phyloP scores from a whole-genome alignment of 2,329 filamentous ascomycete genomes.

The Teratosphaeria nubilosa region DNA sequence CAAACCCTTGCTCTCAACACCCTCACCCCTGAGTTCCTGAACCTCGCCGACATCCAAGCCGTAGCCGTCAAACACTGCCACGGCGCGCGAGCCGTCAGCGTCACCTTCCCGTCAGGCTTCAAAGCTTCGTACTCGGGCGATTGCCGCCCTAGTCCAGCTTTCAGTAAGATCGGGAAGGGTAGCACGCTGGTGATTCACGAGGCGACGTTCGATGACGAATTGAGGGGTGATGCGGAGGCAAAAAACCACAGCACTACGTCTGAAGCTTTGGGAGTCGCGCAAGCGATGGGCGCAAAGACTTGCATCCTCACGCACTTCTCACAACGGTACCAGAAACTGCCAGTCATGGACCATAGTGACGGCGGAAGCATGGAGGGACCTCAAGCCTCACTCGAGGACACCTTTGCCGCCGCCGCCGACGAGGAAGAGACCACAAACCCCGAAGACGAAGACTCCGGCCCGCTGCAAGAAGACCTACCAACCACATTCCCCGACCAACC shows the following conservation, averaged over 20 bases:
- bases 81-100: conserved; percentile 62
- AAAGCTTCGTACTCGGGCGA: conserved; percentile 91
- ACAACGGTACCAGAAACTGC: conserved; percentile 78
- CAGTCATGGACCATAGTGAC: conserved; percentile 37
- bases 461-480: conserved; percentile 11
- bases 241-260: conserved; percentile 87
- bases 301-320: conserved; percentile 90
- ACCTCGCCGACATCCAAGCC: conserved; percentile 57
- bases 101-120: conserved; percentile 70
- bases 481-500: conserved; percentile 16
- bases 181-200: conserved; percentile 87
- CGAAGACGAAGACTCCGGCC: conserved; percentile 17
- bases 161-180: conserved; percentile 59
- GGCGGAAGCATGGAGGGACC: conserved; percentile 6
- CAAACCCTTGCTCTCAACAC: conserved; percentile 8
- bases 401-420: not conserved
- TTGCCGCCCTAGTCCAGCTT: conserved; percentile 65
- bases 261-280: conserved; percentile 72
- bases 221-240: conserved; percentile 62
- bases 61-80: conserved; percentile 68
- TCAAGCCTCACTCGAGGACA: conserved; percentile 2
- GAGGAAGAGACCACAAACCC: conserved; percentile 9
- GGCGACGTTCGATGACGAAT: conserved; percentile 87
- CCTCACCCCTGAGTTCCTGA: conserved; percentile 37
- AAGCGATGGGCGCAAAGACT: conserved; percentile 66